Conservation (phyloP, 1,139 yeast species). For the Cylindricascospora bacillispora region DNA sequence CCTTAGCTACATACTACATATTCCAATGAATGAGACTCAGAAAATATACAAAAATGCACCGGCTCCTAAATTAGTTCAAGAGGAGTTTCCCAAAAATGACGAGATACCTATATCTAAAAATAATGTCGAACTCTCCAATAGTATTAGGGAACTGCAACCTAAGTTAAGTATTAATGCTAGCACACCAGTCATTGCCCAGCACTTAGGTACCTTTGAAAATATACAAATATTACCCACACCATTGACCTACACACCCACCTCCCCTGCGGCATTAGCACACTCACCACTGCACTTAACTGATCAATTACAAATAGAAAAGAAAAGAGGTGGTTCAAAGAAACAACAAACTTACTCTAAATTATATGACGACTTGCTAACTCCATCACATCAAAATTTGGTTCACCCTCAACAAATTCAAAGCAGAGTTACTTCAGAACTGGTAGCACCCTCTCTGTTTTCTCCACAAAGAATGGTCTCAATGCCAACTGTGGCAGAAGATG, state of each 20-base stretch:
- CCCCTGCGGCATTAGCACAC: constrained; percentile 10
- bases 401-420: constrained; percentile 6
- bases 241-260: constrained; percentile 17
- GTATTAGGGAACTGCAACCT: no score
- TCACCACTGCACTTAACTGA: constrained; percentile 12
- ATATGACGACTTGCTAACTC: not conserved
- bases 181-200: no score
- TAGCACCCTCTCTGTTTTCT: constrained; percentile 9
- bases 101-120: constrained; percentile 15
- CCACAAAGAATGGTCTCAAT: constrained; percentile 17
- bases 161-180: no score
- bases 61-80: not conserved
- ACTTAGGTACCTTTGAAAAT: no score
- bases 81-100: no score
- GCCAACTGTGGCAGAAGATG: constrained; percentile 15
- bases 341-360: not conserved
- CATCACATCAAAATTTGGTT: not conserved
- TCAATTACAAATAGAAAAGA: constrained; percentile 9
- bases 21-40: no score
- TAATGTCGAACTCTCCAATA: constrained; percentile 6
- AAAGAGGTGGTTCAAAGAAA: constrained; percentile 6
- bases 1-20: no score
- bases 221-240: constrained; percentile 23
- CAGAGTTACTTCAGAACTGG: constrained; percentile 19
- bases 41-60: no score